Evolutionary conservation across 495 filamentous ascomycete genomes (phyloP), one percentile per base, ranked within the genome.

Genomic region (Xylaria scruposa): DNA sequence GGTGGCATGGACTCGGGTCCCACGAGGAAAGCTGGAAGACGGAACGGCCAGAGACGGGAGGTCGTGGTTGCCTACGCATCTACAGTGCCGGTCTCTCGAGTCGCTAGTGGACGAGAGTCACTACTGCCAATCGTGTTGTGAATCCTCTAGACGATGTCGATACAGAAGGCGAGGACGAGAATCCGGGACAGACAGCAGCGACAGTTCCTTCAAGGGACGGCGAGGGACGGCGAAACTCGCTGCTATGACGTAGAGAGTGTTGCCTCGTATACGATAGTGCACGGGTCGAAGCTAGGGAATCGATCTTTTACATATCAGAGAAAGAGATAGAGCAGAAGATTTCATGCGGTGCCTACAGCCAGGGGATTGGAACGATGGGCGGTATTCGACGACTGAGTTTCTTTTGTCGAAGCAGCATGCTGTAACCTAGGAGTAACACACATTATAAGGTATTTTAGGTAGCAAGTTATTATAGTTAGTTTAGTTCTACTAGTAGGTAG

Each of bases 1-100:
- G 71, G 12, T 44, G 21, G 44, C 70, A 72, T 68, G 44, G 70
- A 46, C 70, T 44, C 33, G 31, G n/a, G 29, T 26, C 5, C 38
- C 42, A 36, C 36, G 56, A 46, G 31, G 64, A 46, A 62, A 68
- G 56, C 54, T 53, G 46, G 63, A 63, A 72, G 70, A 68, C 54
- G 53, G 33, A 47, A 40, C 54, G 53, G 46, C 40, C 31, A 44
- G 33, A 36, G 51, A 60, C n/a, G 31, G 46, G 29, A 68, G 56
- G 65, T 61, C 56, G 65, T 49, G 36, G 49, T 17, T 72, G 56
- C 63, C 70, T 31, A 46, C 24, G 19, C 70, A 72, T 72, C 56
- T 24, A 46, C 4, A 62, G 31, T 46, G 61, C 40, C 19, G 44
- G 53, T 26, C 51, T 15, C 21, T 13, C n/a, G 10, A 67, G 40